Conservation (phyloP, 257 asterid species). For the Verbena officinalis region DNA sequence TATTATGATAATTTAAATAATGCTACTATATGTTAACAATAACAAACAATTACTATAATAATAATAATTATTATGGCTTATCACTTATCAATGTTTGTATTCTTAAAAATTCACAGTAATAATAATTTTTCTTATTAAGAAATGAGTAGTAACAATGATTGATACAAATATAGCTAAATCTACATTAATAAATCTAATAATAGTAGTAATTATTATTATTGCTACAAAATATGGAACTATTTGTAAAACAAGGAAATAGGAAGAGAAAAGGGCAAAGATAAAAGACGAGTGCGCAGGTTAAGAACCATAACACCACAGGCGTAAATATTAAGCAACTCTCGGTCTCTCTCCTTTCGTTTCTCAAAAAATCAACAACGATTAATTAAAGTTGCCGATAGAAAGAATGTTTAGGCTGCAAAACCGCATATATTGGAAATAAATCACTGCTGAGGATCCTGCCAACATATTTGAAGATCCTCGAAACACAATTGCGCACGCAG, state of each 20-base stretch:
- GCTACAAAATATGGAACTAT: too few relatives aligned
- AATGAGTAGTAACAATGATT: too few relatives aligned
- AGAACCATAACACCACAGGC: constrained; percentile 32
- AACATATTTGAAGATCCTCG: constrained; percentile 35
- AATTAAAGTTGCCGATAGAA: background rate
- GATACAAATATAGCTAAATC: too few relatives aligned
- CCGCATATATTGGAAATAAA: constrained; percentile 11
- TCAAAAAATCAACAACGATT: background rate
- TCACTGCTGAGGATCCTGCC: constrained; percentile 30
- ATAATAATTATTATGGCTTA: too few relatives aligned
- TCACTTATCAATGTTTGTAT: too few relatives aligned
- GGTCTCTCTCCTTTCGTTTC: constrained; percentile 14
- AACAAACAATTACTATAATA: too few relatives aligned
- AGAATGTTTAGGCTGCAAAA: background rate
- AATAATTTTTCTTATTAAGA: background rate
- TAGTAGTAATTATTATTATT: too few relatives aligned
- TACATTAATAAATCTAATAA: too few relatives aligned
- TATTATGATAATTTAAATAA: too few relatives aligned
- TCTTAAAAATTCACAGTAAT: background rate
- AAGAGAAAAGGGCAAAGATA: background rate
- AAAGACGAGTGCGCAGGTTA: constrained; percentile 13
- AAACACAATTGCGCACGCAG: constrained; percentile 3
- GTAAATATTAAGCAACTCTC: constrained; percentile 46
- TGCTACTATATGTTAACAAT: too few relatives aligned
- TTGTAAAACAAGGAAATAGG: background rate